Evolutionary conservation across 2,329 filamentous ascomycete species (phyloP).

Genomic region (Xylariomycetidae sp.): DNA sequence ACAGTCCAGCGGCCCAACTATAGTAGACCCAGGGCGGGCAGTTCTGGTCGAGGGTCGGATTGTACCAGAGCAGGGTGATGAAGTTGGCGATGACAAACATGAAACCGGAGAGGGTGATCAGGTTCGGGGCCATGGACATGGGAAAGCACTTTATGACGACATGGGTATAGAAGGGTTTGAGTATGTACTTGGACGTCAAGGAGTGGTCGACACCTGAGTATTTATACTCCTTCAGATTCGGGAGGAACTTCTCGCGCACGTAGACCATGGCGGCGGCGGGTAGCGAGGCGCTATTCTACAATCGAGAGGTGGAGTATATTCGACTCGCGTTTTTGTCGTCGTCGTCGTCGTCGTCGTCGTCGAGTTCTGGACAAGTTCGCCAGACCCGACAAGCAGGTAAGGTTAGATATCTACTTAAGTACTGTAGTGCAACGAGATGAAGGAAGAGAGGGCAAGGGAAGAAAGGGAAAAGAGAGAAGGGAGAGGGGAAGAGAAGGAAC

Average conservation of each 20-base stretch:
- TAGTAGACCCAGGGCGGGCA: conserved; percentile 95
- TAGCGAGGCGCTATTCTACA: too few species aligned
- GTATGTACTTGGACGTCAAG: conserved; percentile 81
- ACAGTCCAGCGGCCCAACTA: conserved; percentile 82
- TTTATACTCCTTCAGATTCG: conserved; percentile 88
- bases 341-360: too few species aligned
- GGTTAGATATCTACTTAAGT: too few species aligned
- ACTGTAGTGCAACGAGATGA: too few species aligned
- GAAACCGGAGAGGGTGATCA: conserved; percentile 89
- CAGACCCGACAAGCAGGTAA: too few species aligned
- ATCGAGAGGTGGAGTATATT: too few species aligned
- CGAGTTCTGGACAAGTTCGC: too few species aligned
- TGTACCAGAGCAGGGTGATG: conserved; percentile 91
- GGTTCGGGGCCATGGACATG: conserved; percentile 84
- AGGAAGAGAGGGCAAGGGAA: too few species aligned
- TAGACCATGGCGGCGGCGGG: conserved; percentile 68
- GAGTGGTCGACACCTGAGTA: conserved; percentile 92
- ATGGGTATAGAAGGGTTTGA: conserved; percentile 97
- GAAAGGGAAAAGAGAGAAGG: too few species aligned
- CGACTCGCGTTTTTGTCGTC: too few species aligned
- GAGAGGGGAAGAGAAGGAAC: too few species aligned
- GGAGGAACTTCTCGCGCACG: conserved; percentile 85
- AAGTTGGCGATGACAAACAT: conserved; percentile 85
- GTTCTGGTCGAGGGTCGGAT: conserved; percentile 87
- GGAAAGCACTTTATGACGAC: conserved; percentile 93